Evolutionary conservation across 192 early-diverging fungal genomes (phyloP).

Genomic region (Dissophora ornata): DNA sequence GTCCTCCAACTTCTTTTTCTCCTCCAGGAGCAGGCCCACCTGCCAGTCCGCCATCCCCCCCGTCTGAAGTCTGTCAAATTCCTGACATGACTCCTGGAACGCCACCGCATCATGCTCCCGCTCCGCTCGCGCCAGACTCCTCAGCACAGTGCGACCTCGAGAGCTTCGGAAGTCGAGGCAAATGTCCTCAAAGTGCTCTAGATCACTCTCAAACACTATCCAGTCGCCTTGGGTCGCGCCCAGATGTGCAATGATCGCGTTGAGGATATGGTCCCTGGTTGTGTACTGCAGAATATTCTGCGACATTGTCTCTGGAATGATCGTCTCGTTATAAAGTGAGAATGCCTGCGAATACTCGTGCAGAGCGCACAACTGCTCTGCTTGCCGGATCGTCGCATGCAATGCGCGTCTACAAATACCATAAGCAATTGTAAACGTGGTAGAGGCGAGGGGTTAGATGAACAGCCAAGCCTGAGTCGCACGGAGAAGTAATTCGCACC

Average conservation of each 20-base stretch:
- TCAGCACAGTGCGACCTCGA: slow-evolving; percentile 1
- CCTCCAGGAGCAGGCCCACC: slow-evolving; percentile 26
- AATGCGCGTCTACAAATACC: slow-evolving; percentile 25
- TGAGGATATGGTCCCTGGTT: slow-evolving; percentile 39
- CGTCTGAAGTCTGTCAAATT: slow-evolving; percentile 13
- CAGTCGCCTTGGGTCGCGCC: slow-evolving; percentile 36
- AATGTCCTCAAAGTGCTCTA: slow-evolving; percentile 25
- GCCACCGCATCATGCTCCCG: slow-evolving; percentile 26
- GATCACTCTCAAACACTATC: slow-evolving; percentile 32
- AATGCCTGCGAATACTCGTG: slow-evolving; percentile 20
- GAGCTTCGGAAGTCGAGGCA: slow-evolving; percentile 28
- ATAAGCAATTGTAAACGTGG: too few species aligned
- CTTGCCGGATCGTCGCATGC: slow-evolving; percentile 20
- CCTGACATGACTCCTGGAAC: slow-evolving; percentile 41
- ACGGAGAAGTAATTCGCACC: too few species aligned
- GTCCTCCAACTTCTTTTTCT: slow-evolving; percentile 41
- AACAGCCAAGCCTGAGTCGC: too few species aligned
- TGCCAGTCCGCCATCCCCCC: slow-evolving; percentile 48
- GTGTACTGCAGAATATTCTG: slow-evolving; percentile 39
- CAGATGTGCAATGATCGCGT: slow-evolving; percentile 39
- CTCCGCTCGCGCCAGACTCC: slow-evolving; percentile 27
- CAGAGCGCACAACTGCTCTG: slow-evolving; percentile 25
- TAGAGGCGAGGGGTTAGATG: too few species aligned
- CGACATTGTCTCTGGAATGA: slow-evolving; percentile 47
- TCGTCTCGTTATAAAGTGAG: slow-evolving; percentile 22